Evolutionary conservation across 2,329 filamentous ascomycete species (phyloP), one percentile per base, ranked within the genome.

Genomic region (Trichoderma gracile): DNA sequence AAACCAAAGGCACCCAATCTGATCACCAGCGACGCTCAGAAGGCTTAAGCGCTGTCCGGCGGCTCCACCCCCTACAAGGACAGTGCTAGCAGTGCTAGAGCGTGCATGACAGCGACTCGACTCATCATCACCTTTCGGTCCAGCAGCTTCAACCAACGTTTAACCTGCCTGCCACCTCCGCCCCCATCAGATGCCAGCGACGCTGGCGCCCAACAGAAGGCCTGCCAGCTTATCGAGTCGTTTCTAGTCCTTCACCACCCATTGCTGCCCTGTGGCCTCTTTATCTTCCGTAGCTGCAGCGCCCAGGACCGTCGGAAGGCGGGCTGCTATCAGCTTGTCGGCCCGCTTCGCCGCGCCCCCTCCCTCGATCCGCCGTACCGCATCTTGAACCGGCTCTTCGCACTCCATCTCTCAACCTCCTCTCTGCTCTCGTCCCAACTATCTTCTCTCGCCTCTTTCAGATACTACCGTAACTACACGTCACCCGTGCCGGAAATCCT

Each of bases 31-130:
- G 49, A 47, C 40, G 58, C 27, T 25, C 42, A 47, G 9, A 30
- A 33, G 57, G 57, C 57, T 52, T 38, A 42, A 42, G 33, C 54
- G 40, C 40, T 40, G 23, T 10, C 54, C 17, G 53, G 58, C 58
- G 27, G 58, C 47, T 62, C 58, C 58, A 62, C 58, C 25, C 40
- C 54, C 54, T 52, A 42, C 30, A 45, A 19, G 47, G 40, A 46
- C 57, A 27, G 52, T 38, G 60, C 27, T 52, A 49, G 33, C 33
- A 38, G 46, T 47, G 53, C 45, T 64, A 64, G 46, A 30, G 54
- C 42, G 49, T 33, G 63, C 56, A 65, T 55, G 58, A 56, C 63
- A 65, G 56, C 58, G 53, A 64, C 47, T 40, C 49, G 47, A 25
- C 25, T 25, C 25, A 25, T 25, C 33, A 38, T 38, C 33, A 3